These are phyloP conservation scores for Arxiozyma bovina DNA, from an alignment of 1,139 yeast genomes.

Conservation along the genomic window DNA sequence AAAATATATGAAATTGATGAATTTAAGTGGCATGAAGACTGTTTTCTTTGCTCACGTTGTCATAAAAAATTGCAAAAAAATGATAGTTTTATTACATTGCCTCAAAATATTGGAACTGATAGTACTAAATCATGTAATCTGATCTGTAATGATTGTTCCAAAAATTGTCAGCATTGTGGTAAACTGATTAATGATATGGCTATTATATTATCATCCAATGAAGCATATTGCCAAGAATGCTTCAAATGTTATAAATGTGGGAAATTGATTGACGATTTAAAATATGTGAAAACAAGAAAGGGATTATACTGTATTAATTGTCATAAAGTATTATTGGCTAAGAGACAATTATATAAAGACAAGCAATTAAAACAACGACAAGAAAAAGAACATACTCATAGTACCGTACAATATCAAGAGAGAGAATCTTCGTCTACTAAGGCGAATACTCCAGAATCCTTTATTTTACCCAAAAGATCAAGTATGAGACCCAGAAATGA, in stretches of 20 bases:
- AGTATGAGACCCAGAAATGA: constrained; percentile 1
- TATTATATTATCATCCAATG: constrained; percentile 62
- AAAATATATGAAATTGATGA: constrained; percentile 62
- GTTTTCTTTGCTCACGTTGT: constrained; percentile 85
- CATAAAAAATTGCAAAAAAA: constrained; percentile 40
- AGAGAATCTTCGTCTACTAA: not conserved
- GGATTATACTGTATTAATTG: constrained; percentile 92
- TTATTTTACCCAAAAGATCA: constrained; percentile 7
- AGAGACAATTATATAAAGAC: constrained; percentile 30
- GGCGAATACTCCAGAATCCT: not conserved
- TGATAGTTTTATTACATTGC: not conserved
- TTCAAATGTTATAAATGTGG: constrained; percentile 86
- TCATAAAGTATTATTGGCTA: constrained; percentile 62
- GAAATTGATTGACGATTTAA: constrained; percentile 74
- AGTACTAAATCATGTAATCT: constrained; percentile 40
- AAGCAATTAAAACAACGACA: constrained; percentile 10
- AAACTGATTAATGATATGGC: constrained; percentile 90
- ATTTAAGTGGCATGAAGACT: constrained; percentile 89
- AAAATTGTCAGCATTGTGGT: constrained; percentile 75
- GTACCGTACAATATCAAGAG: not conserved
- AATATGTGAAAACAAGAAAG: constrained; percentile 87
- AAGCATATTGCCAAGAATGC: constrained; percentile 86
- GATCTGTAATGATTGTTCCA: constrained; percentile 84
- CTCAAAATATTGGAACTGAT: not conserved
- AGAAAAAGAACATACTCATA: not conserved